Conservation (phyloP, 2,329 filamentous ascomycete genomes). For the Ophiostoma himal-ulmi region DNA sequence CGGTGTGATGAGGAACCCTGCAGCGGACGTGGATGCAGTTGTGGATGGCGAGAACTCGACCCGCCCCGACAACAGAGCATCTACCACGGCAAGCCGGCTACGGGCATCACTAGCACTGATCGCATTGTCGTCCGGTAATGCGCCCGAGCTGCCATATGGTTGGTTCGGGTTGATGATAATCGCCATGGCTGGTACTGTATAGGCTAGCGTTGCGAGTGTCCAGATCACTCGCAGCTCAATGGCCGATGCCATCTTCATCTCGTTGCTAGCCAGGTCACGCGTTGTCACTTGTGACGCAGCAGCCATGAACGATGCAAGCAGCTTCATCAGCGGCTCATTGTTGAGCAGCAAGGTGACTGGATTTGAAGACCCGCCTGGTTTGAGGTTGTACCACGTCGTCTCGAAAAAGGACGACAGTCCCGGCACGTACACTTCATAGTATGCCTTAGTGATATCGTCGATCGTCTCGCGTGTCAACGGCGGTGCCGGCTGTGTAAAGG, state of each 20-base stretch:
- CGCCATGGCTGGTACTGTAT: conserved; percentile 35
- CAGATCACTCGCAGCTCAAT: conserved; percentile 57
- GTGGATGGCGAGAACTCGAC: conserved; percentile 6
- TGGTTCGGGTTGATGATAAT: conserved; percentile 24
- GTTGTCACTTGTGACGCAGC: conserved; percentile 45
- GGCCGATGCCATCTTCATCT: conserved; percentile 49
- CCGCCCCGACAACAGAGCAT: conserved; percentile 64
- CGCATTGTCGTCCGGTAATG: conserved; percentile 50
- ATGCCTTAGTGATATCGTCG: conserved; percentile 65
- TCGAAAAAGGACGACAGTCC: conserved; percentile 74
- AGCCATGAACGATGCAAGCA: conserved; percentile 60
- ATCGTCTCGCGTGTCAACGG: conserved; percentile 48
- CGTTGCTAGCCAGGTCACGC: conserved; percentile 41
- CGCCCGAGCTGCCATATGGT: not conserved
- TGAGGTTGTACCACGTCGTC: conserved; percentile 69
- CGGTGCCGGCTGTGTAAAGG: conserved; percentile 50
- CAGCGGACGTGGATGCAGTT: not conserved
- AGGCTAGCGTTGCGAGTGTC: conserved; percentile 50
- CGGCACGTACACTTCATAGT: conserved; percentile 66
- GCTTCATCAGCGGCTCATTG: conserved; percentile 55
- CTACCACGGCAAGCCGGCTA: conserved; percentile 67
- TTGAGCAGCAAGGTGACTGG: conserved; percentile 43
- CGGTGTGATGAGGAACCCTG: not conserved
- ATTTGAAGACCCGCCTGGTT: conserved; percentile 38
- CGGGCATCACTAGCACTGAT: conserved; percentile 57